Base-by-base conservation (phyloP, 2,329 filamentous ascomycete genomes). In the Monosporascus sp. region DNA sequence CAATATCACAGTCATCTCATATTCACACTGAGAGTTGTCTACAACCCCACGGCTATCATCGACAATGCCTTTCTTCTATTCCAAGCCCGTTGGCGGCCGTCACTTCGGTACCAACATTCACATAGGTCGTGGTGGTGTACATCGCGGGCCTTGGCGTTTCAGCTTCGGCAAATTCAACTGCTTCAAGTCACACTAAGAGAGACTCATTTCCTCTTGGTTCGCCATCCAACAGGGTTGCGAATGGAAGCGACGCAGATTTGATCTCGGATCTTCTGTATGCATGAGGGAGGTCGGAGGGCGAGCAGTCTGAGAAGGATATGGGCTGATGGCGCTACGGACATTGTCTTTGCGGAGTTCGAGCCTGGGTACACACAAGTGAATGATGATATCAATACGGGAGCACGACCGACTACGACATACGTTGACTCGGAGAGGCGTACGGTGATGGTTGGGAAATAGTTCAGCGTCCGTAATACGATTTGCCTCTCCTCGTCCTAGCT, bases 41-140 rank as follows among this genome's bases (percentile, higher is more conserved):
- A 22, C 20, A 24, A 24, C 41, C n/a, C 11, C 8, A 15, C 25
- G 17, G 6, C 24, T 38, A 46, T 14, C n/a, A 36, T 8, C 22
- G 24, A 54, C 45, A 41, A 80, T 79, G 76, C 74, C 72, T 53
- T 65, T 80, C 52, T 76, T 74, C 65, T 79, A 73, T 61, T 66
- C 66, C 51, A 79, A 76, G 59, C 64, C 66, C 48, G 50, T 80
- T 57, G 78, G 78, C 57, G 71, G 72, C 50, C 72, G 72, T 36
- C 76, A 76, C 60, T 74, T 79, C 57, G 78, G 78, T 57, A 79
- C 78, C 36, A 78, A 68, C 61, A 66, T 81, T 50, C 68, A 70
- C 36, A 74, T 73, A 20, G 70, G 74, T 62, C 70, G 69, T 11
- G 66, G 76, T 56, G 78, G 77, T 46, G 65, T 79, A 7, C 74